Evolutionary conservation across 2,329 filamentous ascomycete genomes (phyloP), one percentile per base, ranked within the genome.

Genomic region (Endoconidiophora laricicola): DNA sequence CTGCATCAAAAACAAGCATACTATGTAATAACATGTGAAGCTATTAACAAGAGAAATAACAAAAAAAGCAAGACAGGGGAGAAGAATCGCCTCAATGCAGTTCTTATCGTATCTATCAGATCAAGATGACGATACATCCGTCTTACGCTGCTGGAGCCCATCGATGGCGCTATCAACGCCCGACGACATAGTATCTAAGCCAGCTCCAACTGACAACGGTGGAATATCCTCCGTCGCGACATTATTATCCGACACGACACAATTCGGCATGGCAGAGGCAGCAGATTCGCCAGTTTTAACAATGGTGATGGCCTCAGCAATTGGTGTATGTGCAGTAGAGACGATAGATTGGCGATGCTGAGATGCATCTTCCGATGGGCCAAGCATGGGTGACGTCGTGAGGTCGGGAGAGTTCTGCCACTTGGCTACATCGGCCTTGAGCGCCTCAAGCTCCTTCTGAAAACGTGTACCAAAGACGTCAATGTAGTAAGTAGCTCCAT

Each of bases 381-480:
- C 46, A n/a, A 49, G 40, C 3, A 46, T 29, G 2, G 54, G 44
- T 12, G 50, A 52, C 6, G 45, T 22, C 48, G 61, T 57, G 9
- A 69, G 57, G 14, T 78, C 74, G 1, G 76, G 71, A 29, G 67
- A 73, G 54, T 69, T 72, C 63, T 94, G 87, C 86, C 86, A 93
- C 62, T 86, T 90, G 43, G 81, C 76, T 6, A 98, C 87, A 60
- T 98, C 91, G 50, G 78, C 78, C 65, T 83, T 88, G 67, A 98
- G 75, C 48, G 81, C 75, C 62, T 98, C 88, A 10, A 98, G 72
- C 64, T 98, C 91, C 61, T 90, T 94, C 69, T 98, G 86, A 71
- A 98, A 96, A 2, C 88, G 79, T 59, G 85, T 94, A 49, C 93
- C 91, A 62, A 96, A 98, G 1, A 96, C 86, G 59, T 98, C 91